phyloP scores from a whole-genome alignment of 2,329 filamentous ascomycete genomes.

The Verticillium klebahnii region DNA sequence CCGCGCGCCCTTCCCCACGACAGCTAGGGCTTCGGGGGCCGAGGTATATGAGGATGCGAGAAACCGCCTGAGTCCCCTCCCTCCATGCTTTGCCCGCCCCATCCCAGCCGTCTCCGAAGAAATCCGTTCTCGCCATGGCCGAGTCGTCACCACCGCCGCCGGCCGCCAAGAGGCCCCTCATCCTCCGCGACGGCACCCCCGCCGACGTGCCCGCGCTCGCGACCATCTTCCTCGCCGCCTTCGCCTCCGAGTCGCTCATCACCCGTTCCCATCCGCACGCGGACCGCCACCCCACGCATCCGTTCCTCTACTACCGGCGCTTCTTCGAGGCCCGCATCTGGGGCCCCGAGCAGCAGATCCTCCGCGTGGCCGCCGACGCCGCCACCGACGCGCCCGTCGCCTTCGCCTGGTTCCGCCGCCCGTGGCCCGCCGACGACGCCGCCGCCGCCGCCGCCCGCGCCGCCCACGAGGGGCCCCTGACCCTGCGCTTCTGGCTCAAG shows the following conservation, averaged over 20 bases:
- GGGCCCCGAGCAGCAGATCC: constrained; percentile 21
- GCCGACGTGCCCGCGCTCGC: constrained; percentile 22
- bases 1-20: no score
- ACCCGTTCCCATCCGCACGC: constrained; percentile 25
- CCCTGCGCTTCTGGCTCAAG: constrained; percentile 20
- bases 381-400: constrained; percentile 17
- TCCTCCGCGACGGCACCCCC: constrained; percentile 24
- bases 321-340: constrained; percentile 27
- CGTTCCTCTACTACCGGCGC: constrained; percentile 16
- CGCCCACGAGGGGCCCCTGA: constrained; percentile 9
- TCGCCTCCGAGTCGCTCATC: constrained; percentile 23
- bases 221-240: constrained; percentile 22
- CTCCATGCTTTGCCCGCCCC: no score
- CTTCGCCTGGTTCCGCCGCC: constrained; percentile 28
- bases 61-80: no score
- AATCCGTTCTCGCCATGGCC: background rate
- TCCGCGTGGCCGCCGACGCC: constrained; percentile 19
- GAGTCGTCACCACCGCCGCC: no score
- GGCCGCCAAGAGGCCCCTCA: constrained; percentile 12
- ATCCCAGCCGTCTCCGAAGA: no score
- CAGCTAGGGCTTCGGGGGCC: no score
- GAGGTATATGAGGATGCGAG: no score
- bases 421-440: constrained; percentile 4
- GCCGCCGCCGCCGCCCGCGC: constrained; percentile 3
- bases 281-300: constrained; percentile 14